Base-by-base conservation (phyloP, 75 land plant genomes). In the Picea glauca region DNA sequence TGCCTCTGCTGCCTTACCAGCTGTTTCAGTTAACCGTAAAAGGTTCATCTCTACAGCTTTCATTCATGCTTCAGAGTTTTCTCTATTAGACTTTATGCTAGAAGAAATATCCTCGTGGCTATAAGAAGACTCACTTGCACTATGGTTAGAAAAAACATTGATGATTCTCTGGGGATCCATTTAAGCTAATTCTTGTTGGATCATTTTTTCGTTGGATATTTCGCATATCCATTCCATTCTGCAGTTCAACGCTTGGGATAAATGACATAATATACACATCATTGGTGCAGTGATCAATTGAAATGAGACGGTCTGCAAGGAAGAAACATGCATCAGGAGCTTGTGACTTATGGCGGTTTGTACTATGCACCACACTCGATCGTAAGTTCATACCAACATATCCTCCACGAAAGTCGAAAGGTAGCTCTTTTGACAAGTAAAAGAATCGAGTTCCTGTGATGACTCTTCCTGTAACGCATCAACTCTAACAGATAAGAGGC, bases 371-470 rank as follows among this genome's bases (percentile, higher is more conserved):
- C 95, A 83, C 99, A 97, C 83, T 97, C 99, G 74, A 87, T 88
- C 85, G 94, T 97, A 68, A 97, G 87, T 76, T 90, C 87, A 83
- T 97, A 97, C 76, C 99, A 84, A 97, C 82, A 85, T 87, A 97
- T 75, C 99, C 99, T 75, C 99, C 99, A 81, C 83, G 80, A 78
- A 97, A 97, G 68, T 93, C 99, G 88, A 97, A 97, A 56, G 98
- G 99, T 23, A 97, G 72, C 11, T 80, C 80, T 87, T 75, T 50
- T 78, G 79, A 80, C 88, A 85, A n/a, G 46, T 40, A 68, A 85
- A 82, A 40, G 85, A 87, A 57, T 85, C 80, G 57, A 94, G 86
- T 81, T 94, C 99, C 99, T 97, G 26, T 26, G 26, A 26, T 26
- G 26, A 26, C 26, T 26, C 26, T 26, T 26, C 26, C 26, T 26